Evolutionary conservation across 1,284 basidiomycete genomes (phyloP), one percentile per base, ranked within the genome.

Genomic region (Tylopilus sp.): DNA sequence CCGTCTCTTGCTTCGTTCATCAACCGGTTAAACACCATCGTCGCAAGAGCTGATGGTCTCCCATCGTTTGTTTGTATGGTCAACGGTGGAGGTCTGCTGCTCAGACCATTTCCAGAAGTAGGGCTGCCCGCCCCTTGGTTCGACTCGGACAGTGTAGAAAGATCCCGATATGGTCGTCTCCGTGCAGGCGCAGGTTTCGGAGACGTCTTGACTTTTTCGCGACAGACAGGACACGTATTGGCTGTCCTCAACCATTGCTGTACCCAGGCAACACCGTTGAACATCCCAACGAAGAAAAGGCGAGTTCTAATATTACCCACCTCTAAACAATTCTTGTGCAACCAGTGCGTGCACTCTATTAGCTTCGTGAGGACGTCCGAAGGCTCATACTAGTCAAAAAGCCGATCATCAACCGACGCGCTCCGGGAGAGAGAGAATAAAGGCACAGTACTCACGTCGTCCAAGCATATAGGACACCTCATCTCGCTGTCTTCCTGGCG

Each of bases 401-500:
- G 11, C 18, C 3, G 17, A 45, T 46, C 15, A n/a, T 64, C 46
- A 61, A 38, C 17, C 44, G 36, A 44, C 36, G 30, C 20, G 7
- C 21, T 4, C 6, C 5, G 26, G 26, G 4, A 34, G 0, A 12
- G 2, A 30, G 5, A 26, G 17, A 43, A 30, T 0, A 15, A 10
- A 40, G 9, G 11, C 5, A 37, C 2, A n/a, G 11, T 12, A 76
- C 85, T 43, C 60, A 88, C 86, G 66, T 89, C 86, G 55, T 89
- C 86, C 55, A 89, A 67, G 60, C 87, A 89, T 44, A 89, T 89
- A 2, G 86, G 85, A 63, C 86, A 89, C 36, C 85, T 75, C 46
- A 76, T 72, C 57, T 89, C 86, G 46, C 80, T 81, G 33, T 81
- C 82, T 0, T 70, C 59, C 5, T 70, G n/a, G 87, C 83, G 55